A percentile compares a stretch with the other conserved stretches of the same genome.
These are phyloP conservation scores for Lichtheimia ramosa DNA, from an alignment of 371 early-diverging fungal genomes.

Conservation along the genomic window DNA sequence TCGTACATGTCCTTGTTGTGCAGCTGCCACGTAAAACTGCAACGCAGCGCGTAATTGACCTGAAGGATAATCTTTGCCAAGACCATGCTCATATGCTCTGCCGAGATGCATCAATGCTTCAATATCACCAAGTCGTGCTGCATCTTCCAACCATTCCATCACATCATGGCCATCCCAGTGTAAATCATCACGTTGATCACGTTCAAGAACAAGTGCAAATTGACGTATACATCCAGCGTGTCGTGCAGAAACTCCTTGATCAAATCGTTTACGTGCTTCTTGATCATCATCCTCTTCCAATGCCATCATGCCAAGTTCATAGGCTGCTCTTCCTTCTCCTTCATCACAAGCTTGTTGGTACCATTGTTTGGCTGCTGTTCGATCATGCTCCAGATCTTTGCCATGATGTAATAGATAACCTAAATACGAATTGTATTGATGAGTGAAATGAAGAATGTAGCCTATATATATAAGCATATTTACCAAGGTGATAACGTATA, in stretches of 20 bases:
- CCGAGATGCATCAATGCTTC: constrained; percentile 22
- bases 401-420: constrained; percentile 14
- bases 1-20: constrained; percentile 11
- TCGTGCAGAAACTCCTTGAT: constrained; percentile 16
- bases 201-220: constrained; percentile 16
- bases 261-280: constrained; percentile 14
- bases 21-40: constrained; percentile 15
- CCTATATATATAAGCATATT: not conserved
- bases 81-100: constrained; percentile 10
- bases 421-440: not conserved
- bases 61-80: constrained; percentile 5
- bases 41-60: constrained; percentile 9
- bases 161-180: constrained; percentile 14
- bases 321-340: constrained; percentile 16
- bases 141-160: constrained; percentile 18
- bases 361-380: constrained; percentile 13
- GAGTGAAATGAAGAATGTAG: not conserved
- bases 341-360: constrained; percentile 15
- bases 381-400: not conserved
- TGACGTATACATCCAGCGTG: constrained; percentile 25
- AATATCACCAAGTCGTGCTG: constrained; percentile 15
- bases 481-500: constrained; percentile 32
- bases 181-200: constrained; percentile 4
- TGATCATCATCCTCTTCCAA: constrained; percentile 10
- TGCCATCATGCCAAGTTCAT: constrained; percentile 17